Evolutionary conservation across 129 eudicot genomes (phyloP), one percentile per base, ranked within the genome.

Genomic region (Flaveria sonorensis): DNA sequence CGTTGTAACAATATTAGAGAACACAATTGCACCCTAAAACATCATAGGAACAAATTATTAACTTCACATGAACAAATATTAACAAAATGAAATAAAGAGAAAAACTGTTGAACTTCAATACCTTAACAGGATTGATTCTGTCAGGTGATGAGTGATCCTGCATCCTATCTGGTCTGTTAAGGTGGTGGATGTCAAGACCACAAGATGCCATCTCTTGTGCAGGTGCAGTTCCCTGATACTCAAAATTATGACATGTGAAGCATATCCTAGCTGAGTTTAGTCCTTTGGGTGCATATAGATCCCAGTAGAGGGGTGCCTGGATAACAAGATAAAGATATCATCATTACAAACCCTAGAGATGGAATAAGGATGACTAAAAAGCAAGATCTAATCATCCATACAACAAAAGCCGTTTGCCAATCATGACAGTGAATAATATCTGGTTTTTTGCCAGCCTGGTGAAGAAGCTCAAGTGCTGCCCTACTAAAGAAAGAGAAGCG

Each of bases 391-490:
- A 46, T 66, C 15, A 51, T 84, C 62, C 92, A 59, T 94, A 91
- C 99, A 57, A 94, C 94, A 81, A 94, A 94, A 84, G 97, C 88
- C 65, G 99, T 94, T 82, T 94, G 97, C 99, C 99, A 94, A 86
- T 94, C 99, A 87, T 94, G 99, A 79, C 99, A 91, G 79, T 94
- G 99, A 62, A 94, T 94, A 45, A 94, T 94, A 80, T 94, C 99
- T 7, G 99, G 99, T 79, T 77, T 91, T 83, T 94, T 94, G 48
- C 92, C 97, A 77, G 92, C 85, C 87, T 91, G 99, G 63, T 82
- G 90, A 78, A 94, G 70, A 74, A 94, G 85, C 88, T 94, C 99
- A 76, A 94, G 97, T 43, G 99, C 99, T 63, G 96, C 99, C 87
- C 99, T 90, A 77, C 99, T 94, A 63, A 94, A 94, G 89, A 84